Base-by-base conservation (phyloP, 2,329 filamentous ascomycete species). In the Trichoderma oligosporum region DNA sequence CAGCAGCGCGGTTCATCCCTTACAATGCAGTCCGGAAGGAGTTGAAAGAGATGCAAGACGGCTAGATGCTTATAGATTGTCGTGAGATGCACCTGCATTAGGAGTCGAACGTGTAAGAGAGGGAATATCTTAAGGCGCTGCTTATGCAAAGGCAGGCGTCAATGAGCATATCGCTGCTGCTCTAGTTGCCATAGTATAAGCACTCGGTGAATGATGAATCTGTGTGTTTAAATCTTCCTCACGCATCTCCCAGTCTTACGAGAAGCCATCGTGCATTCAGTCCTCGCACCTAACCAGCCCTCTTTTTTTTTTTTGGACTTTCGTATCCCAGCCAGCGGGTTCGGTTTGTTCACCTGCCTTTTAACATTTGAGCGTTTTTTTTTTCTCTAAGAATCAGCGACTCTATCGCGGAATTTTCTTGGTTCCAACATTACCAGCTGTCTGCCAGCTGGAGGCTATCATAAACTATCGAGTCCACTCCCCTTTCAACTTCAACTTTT, bases 231-330 rank as follows among this genome's bases (percentile, higher is more conserved):
- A 14, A 3, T 7, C 4, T 11, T 22, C 14, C 9, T 42, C 29
- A 25, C 39, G 7, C 49, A 8, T n/a, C 20, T 4, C 27, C 31
- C 39, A 44, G 27, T 12, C 11, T 12, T 16, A 35, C n/a, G n/a
- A 24, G 31, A 46, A 45, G n/a, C n/a, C 24, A 46, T 55, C 41
- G 41, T 46, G 41, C 41, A 36, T n/a, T 22, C 22, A 16, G 22
- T 54, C 8, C 45, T 16, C 49, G n/a, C n/a, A n/a, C n/a, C 27
- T 36, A 20, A 14, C 27, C 39, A 44, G n/a, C 54, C 25, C 27
- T 22, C 14, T 20, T 9, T 47, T 53, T 62, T 62, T 49, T 65
- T 67, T 67, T 68, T 65, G 66, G 65, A 65, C 57, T 61, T 60
- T 67, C 53, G 56, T 52, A 57, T 52, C 39, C 36, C 47, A 45